phyloP scores from a whole-genome alignment of 2,329 filamentous ascomycete genomes.

The Arthroderma sp. region DNA sequence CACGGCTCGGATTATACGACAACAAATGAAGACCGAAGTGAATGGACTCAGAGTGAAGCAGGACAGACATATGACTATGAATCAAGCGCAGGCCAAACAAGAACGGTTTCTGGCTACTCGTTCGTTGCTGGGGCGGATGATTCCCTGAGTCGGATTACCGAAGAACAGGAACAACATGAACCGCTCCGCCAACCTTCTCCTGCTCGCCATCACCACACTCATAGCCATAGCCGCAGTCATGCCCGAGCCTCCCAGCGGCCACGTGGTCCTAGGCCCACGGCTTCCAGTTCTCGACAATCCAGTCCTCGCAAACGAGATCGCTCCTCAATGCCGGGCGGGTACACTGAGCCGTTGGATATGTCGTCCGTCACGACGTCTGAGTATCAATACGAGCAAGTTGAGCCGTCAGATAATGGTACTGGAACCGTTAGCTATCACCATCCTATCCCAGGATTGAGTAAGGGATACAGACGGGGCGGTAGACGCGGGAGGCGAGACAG shows the following conservation, averaged over 20 bases:
- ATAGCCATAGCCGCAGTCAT: not conserved
- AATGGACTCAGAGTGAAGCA: conserved; percentile 29
- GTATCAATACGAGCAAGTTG: conserved; percentile 30
- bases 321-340: conserved; percentile 26
- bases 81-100: conserved; percentile 35
- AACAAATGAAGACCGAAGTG: conserved; percentile 44
- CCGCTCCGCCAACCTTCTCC: conserved; percentile 6
- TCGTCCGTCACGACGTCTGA: conserved; percentile 25
- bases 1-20: conserved; percentile 62
- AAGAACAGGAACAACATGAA: conserved; percentile 20
- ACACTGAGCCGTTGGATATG: conserved; percentile 33
- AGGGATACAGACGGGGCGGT: conserved; percentile 28
- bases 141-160: conserved; percentile 20
- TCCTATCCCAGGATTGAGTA: conserved; percentile 42
- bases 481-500: conserved; percentile 35
- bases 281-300: conserved; percentile 19
- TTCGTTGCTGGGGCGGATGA: conserved; percentile 38
- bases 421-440: conserved; percentile 45
- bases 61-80: conserved; percentile 18
- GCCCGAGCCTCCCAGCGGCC: conserved; percentile 6
- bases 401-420: conserved; percentile 26
- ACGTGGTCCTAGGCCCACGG: conserved; percentile 9
- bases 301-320: conserved; percentile 25
- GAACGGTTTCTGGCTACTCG: conserved; percentile 31
- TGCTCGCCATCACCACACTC: conserved; percentile 6